These are phyloP conservation scores for Elsinoe necatrix DNA, from an alignment of 2,329 filamentous ascomycete genomes.

Conservation along the genomic window DNA sequence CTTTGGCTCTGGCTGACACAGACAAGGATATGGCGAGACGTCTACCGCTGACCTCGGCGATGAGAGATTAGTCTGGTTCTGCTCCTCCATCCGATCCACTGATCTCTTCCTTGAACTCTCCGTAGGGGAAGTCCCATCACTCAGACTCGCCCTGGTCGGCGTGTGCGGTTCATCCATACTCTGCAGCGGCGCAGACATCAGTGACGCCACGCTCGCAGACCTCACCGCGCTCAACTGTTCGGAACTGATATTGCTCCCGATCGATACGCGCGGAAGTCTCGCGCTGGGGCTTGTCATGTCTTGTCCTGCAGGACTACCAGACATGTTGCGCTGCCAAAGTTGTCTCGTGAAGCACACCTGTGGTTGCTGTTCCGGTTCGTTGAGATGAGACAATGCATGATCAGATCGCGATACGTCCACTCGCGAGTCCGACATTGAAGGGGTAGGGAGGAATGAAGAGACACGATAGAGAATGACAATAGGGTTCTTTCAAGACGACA, in stretches of 20 bases:
- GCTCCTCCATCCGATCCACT: slow-evolving; percentile 25
- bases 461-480: not conserved
- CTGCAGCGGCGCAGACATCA: slow-evolving; percentile 19
- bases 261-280: slow-evolving; percentile 3
- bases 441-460: slow-evolving; percentile 17
- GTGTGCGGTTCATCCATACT: not conserved
- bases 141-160: not conserved
- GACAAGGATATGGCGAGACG: slow-evolving; percentile 44
- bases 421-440: slow-evolving; percentile 19
- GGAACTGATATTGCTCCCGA: slow-evolving; percentile 16
- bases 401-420: slow-evolving; percentile 17
- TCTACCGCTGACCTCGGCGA: not conserved
- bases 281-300: not conserved
- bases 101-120: slow-evolving; percentile 25
- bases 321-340: slow-evolving; percentile 32
- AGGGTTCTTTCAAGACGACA: slow-evolving; percentile 1
- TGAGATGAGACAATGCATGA: slow-evolving; percentile 7
- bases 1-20: slow-evolving; percentile 63
- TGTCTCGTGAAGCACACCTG: slow-evolving; percentile 31
- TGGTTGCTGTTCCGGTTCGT: slow-evolving; percentile 15
- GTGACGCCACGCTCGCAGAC: not conserved
- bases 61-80: slow-evolving; percentile 14
- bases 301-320: slow-evolving; percentile 16
- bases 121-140: not conserved
- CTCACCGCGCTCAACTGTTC: slow-evolving; percentile 24